Evolutionary conservation across 139 green algal genomes (phyloP).

Genomic region (Chlamydomonas incerta): DNA sequence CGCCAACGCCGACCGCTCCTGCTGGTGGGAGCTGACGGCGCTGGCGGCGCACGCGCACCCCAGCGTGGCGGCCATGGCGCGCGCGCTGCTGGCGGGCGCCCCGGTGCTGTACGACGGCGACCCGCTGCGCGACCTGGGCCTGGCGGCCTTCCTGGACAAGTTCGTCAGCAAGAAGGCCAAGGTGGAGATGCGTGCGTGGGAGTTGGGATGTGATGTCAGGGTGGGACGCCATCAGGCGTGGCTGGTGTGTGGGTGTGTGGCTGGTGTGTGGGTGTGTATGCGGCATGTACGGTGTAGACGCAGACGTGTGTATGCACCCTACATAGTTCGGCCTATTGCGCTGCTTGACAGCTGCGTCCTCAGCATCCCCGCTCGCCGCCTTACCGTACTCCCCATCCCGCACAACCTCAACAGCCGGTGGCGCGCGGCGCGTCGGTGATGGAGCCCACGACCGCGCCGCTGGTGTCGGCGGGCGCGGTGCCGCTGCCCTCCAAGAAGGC

Average conservation of each 20-base stretch:
- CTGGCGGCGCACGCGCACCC: conserved; percentile 91
- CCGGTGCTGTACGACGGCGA: conserved; percentile 89
- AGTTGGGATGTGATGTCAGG: too few relatives aligned
- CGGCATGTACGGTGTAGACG: too few relatives aligned
- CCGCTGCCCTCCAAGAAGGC: background rate
- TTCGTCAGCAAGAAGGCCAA: conserved; percentile 95
- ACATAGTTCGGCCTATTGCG: too few relatives aligned
- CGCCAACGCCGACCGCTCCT: conserved; percentile 74
- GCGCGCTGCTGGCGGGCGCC: conserved; percentile 85
- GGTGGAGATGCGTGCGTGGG: too few relatives aligned
- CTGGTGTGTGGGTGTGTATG: too few relatives aligned
- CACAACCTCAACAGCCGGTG: conserved; percentile 35
- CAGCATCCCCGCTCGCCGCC: too few relatives aligned
- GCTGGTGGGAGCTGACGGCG: conserved; percentile 92
- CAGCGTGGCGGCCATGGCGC: conserved; percentile 88
- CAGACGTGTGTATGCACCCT: too few relatives aligned
- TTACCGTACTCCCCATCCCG: background rate
- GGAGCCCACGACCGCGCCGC: conserved; percentile 68
- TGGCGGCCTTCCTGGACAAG: conserved; percentile 93
- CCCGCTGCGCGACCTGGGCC: conserved; percentile 87
- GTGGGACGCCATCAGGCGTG: too few relatives aligned
- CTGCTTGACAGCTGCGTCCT: too few relatives aligned
- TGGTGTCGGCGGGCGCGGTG: background rate
- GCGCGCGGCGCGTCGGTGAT: conserved; percentile 76
- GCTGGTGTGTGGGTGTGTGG: too few relatives aligned